Base-by-base conservation (phyloP, 78 protist species). In the Dictyostelium capitatum region DNA sequence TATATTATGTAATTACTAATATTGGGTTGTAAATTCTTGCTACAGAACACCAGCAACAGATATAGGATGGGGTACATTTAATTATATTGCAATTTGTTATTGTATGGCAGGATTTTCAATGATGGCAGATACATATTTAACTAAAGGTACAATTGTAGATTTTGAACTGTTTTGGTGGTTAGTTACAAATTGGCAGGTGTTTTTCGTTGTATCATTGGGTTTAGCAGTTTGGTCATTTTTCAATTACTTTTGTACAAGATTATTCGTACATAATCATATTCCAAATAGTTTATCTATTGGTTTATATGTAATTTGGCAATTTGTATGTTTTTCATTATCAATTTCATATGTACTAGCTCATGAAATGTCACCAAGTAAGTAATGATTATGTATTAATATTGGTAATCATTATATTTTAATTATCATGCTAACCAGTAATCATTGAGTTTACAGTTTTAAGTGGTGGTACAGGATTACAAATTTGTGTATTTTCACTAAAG, bases 321-420 rank as follows among this genome's bases (percentile, higher is more conserved):
- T 75, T 14, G 48, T 47, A 19, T 47, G 73, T 15, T 85, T 85
- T 79, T 12, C 28, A 32, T 51, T 43, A 17, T 46, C 92, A 43
- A 41, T 19, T 32, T 41, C 54, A 59, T 54, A 14, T 85, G 48
- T 85, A 17, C 57, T 85, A 25, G n/a, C 46, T 67, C 48, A 59
- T 75, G 72, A 85, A n/a, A 30, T 85, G 50, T 85, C 92, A 48
- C 92, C 92, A 57, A 85, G 92, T 85, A 85, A 23, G 92, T 74
- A 73, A 37, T 37, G 43, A n/a, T 57, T 20, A 57, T 57, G 10
- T 9, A 15, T 25, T 14, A 48, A 15, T 47, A 23, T 43, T 12
- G 14, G 47, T 1, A 3, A 62, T 11, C 12, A 80, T 62, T 48
- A 8, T 7, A 50, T 82, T 11, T 2, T 67, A 20, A 37, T 54